These are phyloP conservation scores for Chrysoporthe austroafricana DNA, from an alignment of 2,329 filamentous ascomycete genomes.

Conservation along the genomic window DNA sequence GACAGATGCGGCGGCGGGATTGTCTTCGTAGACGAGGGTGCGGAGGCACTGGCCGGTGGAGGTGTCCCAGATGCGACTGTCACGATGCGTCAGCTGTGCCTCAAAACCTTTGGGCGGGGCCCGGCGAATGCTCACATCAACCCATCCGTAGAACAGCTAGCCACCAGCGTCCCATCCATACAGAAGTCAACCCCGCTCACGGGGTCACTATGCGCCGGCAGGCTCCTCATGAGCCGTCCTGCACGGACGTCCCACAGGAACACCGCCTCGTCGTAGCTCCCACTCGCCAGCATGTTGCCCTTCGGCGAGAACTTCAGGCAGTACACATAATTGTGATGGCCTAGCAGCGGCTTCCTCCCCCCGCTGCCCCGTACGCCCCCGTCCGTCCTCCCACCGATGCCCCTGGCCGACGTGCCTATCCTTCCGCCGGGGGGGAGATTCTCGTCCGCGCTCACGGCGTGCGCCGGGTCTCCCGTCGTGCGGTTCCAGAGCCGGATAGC, in stretches of 20 bases:
- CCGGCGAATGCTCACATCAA: slow-evolving; percentile 64
- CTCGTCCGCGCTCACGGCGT: slow-evolving; percentile 34
- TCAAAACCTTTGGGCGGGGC: slow-evolving; percentile 17
- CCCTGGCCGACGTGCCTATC: slow-evolving; percentile 24
- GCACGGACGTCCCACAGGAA: slow-evolving; percentile 96
- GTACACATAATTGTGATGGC: slow-evolving; percentile 97
- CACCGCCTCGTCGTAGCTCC: slow-evolving; percentile 95
- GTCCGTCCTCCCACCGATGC: slow-evolving; percentile 25
- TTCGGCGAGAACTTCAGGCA: slow-evolving; percentile 95
- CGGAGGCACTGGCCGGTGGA: slow-evolving; percentile 92
- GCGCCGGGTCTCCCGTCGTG: slow-evolving; percentile 54
- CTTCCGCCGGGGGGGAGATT: slow-evolving; percentile 27
- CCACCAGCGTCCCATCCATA: slow-evolving; percentile 87
- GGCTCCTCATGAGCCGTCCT: slow-evolving; percentile 81
- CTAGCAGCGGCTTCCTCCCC: slow-evolving; percentile 66
- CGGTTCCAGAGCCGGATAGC: slow-evolving; percentile 90
- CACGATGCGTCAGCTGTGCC: not conserved
- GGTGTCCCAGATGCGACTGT: slow-evolving; percentile 89
- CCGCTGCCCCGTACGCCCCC: slow-evolving; percentile 26
- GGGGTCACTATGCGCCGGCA: slow-evolving; percentile 94
- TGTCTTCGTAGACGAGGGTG: slow-evolving; percentile 95
- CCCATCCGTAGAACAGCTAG: slow-evolving; percentile 89
- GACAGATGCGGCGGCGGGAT: slow-evolving; percentile 85
- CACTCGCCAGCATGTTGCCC: slow-evolving; percentile 93
- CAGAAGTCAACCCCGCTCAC: slow-evolving; percentile 94